Evolutionary conservation across 495 filamentous ascomycete species (phyloP).

Genomic region (Astrothelium macrocarpum): DNA sequence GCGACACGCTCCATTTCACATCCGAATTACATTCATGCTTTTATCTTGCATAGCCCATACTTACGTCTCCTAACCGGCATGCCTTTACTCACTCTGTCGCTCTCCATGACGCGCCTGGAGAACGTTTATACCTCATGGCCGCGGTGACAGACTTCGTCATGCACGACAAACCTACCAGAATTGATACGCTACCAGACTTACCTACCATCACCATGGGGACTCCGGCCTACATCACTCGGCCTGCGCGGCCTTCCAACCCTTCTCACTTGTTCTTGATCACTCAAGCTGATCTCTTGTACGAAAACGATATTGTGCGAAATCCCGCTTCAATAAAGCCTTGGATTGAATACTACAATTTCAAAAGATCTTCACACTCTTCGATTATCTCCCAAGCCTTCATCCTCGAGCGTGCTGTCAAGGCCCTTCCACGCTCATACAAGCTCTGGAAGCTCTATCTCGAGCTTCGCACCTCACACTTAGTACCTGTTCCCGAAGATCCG

Average conservation of each 20-base stretch:
- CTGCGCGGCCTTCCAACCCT: neutral
- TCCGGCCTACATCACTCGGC: neutral
- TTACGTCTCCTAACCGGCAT: neutral
- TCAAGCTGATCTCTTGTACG: conserved; percentile 85
- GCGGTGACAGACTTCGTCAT: neutral
- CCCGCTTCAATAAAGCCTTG: conserved; percentile 85
- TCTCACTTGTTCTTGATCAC: conserved; percentile 43
- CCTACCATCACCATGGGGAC: neutral
- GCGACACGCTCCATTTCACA: conserved; percentile 3
- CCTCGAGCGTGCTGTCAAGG: conserved; percentile 78
- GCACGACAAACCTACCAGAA: neutral
- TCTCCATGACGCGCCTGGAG: neutral
- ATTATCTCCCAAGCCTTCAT: conserved; percentile 89
- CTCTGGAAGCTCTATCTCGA: conserved; percentile 98
- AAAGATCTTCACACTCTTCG: conserved; percentile 67
- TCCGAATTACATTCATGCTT: neutral
- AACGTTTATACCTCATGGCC: neutral
- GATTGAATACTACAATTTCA: conserved; percentile 90
- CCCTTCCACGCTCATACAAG: conserved; percentile 92
- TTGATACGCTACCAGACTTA: neutral
- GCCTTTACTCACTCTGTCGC: neutral
- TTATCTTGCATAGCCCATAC: neutral
- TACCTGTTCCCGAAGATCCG: neutral
- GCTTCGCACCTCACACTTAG: conserved; percentile 54
- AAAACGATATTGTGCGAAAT: conserved; percentile 87